Percentiles rank a stretch among this genome's conserved stretches.
phyloP scores from a whole-genome alignment of 139 green algal species.

The Pseudopediastrum boryanum region DNA sequence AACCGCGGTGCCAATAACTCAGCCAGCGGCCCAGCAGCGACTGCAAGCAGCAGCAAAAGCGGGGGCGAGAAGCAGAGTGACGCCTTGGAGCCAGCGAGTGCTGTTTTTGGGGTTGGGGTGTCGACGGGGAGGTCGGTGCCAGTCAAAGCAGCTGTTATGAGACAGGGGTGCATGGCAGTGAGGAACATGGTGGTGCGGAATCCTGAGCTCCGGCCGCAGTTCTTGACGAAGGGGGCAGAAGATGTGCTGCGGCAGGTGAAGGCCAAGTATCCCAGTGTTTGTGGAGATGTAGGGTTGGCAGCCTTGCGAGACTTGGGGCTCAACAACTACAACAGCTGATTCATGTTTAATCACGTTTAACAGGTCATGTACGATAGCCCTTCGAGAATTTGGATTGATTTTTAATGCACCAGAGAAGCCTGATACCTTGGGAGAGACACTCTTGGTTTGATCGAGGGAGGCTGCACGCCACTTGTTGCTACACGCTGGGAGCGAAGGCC shows the following conservation, averaged over 20 bases:
- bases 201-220: constrained; percentile 62
- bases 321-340: constrained; percentile 76
- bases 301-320: constrained; percentile 87
- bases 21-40: background rate
- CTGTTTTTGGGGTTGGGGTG: constrained; percentile 34
- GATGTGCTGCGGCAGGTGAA: constrained; percentile 64
- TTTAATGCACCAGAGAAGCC: too few relatives aligned
- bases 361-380: too few relatives aligned
- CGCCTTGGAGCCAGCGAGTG: constrained; percentile 19
- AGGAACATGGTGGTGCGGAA: constrained; percentile 82
- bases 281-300: constrained; percentile 77
- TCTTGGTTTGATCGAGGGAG: too few relatives aligned
- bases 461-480: too few relatives aligned
- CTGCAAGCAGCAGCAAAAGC: background rate
- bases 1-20: background rate
- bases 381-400: too few relatives aligned
- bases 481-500: too few relatives aligned
- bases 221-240: constrained; percentile 71
- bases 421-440: too few relatives aligned
- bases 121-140: constrained; percentile 37
- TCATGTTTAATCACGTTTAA: background rate
- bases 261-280: constrained; percentile 50
- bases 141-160: constrained; percentile 26
- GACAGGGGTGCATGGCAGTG: constrained; percentile 79
- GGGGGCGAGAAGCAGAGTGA: constrained; percentile 36